Conservation (phyloP, 2,329 filamentous ascomycete genomes). For the Sclerotinia borealis region DNA sequence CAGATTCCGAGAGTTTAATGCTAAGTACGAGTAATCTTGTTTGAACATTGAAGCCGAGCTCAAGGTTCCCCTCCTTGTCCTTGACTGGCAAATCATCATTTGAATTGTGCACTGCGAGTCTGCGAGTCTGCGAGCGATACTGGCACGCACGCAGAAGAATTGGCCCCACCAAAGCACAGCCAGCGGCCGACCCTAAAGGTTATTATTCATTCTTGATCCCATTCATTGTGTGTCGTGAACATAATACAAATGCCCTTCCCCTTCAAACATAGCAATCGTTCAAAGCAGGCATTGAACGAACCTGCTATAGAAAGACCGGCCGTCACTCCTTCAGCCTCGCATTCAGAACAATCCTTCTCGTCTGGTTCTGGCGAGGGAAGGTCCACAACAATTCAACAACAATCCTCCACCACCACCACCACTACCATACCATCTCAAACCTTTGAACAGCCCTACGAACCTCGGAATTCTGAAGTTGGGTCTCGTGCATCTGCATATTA, state of each 20-base stretch:
- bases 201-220: conserved; percentile 4
- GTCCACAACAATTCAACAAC: conserved; percentile 16
- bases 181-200: conserved; percentile 8
- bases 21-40: conserved; percentile 9
- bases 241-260: conserved; percentile 30
- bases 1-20: neutral
- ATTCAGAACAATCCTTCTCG: conserved; percentile 11
- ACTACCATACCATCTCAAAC: conserved; percentile 12
- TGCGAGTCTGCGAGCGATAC: too few species aligned
- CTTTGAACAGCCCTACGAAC: conserved; percentile 18
- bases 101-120: neutral
- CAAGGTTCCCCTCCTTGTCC: conserved; percentile 1
- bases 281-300: conserved; percentile 31
- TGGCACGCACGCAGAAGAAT: conserved; percentile 1
- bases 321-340: conserved; percentile 15
- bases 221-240: conserved; percentile 8
- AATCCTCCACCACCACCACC: conserved; percentile 8
- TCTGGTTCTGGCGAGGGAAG: conserved; percentile 17
- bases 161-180: conserved; percentile 14
- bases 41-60: conserved; percentile 4
- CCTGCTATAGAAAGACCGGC: conserved; percentile 14
- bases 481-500: conserved; percentile 24
- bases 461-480: conserved; percentile 20
- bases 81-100: conserved; percentile 5
- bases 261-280: conserved; percentile 32